Base-by-base conservation (phyloP, 768 basidiomycete species). In the Boletus sp. region DNA sequence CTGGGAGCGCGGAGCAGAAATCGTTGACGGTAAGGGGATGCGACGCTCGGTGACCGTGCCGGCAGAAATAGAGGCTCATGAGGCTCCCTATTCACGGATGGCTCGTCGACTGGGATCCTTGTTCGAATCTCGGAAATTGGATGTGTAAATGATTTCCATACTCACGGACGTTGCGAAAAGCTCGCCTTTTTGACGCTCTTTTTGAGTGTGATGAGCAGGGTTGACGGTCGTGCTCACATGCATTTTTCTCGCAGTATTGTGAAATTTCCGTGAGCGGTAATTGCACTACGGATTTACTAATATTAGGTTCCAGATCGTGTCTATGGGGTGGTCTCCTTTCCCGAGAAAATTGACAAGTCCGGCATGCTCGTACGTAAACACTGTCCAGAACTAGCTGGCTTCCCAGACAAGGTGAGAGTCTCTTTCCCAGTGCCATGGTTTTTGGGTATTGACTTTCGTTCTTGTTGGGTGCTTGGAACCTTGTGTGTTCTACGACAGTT, bases 181-280 rank as follows among this genome's bases (percentile, higher is more conserved):
- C 48, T 57, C 53, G 54, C 49, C 27, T 39, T 52, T 41, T 48
- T 21, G 37, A 34, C 34, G 43, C 39, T 25, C 19, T 50, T 48
- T 37, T 50, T 47, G 35, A 11, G 19, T 13, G 3, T 29, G 27
- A 55, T 56, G 38, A 55, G 45, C 51, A 50, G 39, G 57, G 50
- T 38, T 56, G 25, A 25, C 23, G 4, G 53, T 58, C 56, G 30
- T 59, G 44, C 43, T 48, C 61, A n/a, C n/a, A n/a, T 53, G 49
- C 59, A 32, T 58, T 69, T 54, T 60, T 60, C 59, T 64, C 61
- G 64, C 63, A 65, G 65, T 56, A 58, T 40, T 32, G 59, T 58
- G 55, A 66, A 61, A 70, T 65, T 57, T 62, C 66, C 64, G 61
- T 40, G 50, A 56, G 58, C 64, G 64, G 70, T 64, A 64, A 68